Evolutionary conservation across 805 yeast species (phyloP).

Genomic region (Schizosaccharomyces japonicus): DNA sequence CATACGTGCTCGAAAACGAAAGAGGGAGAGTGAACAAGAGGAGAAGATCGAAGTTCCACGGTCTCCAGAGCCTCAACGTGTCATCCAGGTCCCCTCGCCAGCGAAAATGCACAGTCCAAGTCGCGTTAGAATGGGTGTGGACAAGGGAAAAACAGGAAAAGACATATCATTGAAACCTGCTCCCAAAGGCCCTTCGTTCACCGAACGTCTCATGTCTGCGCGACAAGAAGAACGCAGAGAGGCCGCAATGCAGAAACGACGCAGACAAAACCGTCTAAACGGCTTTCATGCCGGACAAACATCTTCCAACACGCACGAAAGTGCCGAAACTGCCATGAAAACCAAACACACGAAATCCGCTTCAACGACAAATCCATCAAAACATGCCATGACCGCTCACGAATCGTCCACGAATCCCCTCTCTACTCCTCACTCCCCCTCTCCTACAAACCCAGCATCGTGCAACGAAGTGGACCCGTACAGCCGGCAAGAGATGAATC

Average conservation of each 20-base stretch:
- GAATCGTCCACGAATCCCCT: too few relatives aligned
- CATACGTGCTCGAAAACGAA: background rate
- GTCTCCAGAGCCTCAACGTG: background rate
- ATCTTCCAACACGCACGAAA: too few relatives aligned
- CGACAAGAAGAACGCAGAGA: background rate
- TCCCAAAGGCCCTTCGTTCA: background rate
- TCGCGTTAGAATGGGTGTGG: slow-evolving; percentile 12
- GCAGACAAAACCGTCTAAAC: background rate
- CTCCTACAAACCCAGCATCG: too few relatives aligned
- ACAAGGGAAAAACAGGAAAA: slow-evolving; percentile 10
- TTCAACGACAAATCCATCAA: too few relatives aligned
- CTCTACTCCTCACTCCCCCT: too few relatives aligned
- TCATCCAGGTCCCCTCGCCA: background rate
- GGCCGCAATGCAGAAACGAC: background rate
- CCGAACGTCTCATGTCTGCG: background rate
- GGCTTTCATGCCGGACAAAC: background rate
- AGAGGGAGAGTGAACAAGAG: background rate
- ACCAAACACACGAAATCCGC: too few relatives aligned
- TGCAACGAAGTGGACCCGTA: slow-evolving; percentile 4
- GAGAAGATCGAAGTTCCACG: slow-evolving; percentile 1
- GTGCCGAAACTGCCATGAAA: background rate
- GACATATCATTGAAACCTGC: slow-evolving; percentile 8
- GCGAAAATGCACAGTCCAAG: slow-evolving; percentile 8
- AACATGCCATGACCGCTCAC: too few relatives aligned
- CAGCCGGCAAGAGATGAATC: slow-evolving; percentile 15